Conservation (phyloP, 2,329 filamentous ascomycete genomes). For the Colletotrichum chlorophyti region DNA sequence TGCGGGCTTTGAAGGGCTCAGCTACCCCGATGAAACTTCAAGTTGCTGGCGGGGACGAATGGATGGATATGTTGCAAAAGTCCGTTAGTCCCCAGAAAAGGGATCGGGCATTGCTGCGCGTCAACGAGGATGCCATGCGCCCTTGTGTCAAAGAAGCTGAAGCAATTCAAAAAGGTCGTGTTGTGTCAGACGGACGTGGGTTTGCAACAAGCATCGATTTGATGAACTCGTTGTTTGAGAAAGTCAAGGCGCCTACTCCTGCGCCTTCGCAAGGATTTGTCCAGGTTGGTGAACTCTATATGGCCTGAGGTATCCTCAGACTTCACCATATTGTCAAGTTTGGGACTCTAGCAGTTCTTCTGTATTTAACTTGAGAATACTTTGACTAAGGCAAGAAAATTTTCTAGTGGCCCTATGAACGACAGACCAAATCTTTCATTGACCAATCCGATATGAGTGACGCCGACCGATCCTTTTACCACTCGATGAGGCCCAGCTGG, state of each 20-base stretch:
- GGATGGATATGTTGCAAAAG: constrained; percentile 91
- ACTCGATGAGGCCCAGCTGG: constrained; percentile 81
- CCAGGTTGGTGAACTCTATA: constrained; percentile 78
- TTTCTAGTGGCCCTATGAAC: constrained; percentile 84
- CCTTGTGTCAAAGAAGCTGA: constrained; percentile 48
- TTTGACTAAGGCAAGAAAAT: constrained; percentile 47
- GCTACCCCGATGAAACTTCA: constrained; percentile 65
- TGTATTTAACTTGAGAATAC: constrained; percentile 41
- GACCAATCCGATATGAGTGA: constrained; percentile 67
- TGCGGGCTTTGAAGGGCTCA: constrained; percentile 68
- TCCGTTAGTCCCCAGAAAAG: constrained; percentile 95
- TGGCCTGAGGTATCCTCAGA: constrained; percentile 24
- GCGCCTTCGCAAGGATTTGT: constrained; percentile 71
- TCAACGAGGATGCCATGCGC: constrained; percentile 55
- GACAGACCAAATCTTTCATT: constrained; percentile 73
- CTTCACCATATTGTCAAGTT: not conserved
- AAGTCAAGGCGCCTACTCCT: constrained; percentile 64
- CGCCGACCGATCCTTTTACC: constrained; percentile 72
- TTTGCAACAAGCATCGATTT: constrained; percentile 92
- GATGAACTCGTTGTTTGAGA: constrained; percentile 92
- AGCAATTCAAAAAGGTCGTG: constrained; percentile 36
- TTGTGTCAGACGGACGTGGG: constrained; percentile 61
- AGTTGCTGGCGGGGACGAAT: constrained; percentile 78
- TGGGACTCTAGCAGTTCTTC: not conserved
- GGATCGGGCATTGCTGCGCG: constrained; percentile 75